phyloP scores from a whole-genome alignment of 2,329 filamentous ascomycete species.

The Microdochium nivale region DNA sequence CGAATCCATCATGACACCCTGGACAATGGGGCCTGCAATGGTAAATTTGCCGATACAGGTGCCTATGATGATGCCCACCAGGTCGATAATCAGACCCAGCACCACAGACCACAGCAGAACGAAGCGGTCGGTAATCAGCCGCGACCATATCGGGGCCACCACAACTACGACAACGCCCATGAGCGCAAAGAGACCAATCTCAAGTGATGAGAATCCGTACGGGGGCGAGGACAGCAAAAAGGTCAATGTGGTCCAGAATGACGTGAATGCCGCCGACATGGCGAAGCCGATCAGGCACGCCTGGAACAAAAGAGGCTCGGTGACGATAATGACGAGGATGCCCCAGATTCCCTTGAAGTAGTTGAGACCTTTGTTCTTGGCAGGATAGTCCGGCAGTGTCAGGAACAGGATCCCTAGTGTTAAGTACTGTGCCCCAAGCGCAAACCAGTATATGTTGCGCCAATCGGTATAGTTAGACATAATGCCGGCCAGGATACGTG shows the following conservation, averaged over 20 bases:
- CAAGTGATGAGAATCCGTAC: conserved; percentile 57
- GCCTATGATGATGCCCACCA: conserved; percentile 57
- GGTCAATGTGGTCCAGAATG: conserved; percentile 65
- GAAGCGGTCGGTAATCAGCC: conserved; percentile 61
- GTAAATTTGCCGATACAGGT: conserved; percentile 59
- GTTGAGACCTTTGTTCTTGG: conserved; percentile 50
- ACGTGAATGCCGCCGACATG: conserved; percentile 49
- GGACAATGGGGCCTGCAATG: conserved; percentile 63
- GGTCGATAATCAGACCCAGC: conserved; percentile 46
- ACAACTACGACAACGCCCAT: conserved; percentile 65
- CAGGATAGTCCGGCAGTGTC: conserved; percentile 63
- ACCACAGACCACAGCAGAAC: conserved; percentile 61
- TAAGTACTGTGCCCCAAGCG: conserved; percentile 53
- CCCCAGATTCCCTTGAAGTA: conserved; percentile 52
- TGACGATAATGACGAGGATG: conserved; percentile 48
- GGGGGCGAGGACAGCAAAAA: conserved; percentile 66
- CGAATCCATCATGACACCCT: conserved; percentile 63
- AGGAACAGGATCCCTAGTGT: conserved; percentile 54
- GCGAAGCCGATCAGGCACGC: conserved; percentile 35
- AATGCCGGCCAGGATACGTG: conserved; percentile 60
- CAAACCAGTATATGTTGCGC: conserved; percentile 62
- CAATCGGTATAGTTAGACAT: conserved; percentile 57
- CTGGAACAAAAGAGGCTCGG: conserved; percentile 54
- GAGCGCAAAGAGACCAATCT: conserved; percentile 71
- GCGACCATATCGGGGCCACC: conserved; percentile 60